A percentile compares a stretch with the other conserved stretches of the same genome.
These are phyloP conservation scores for Ogataea naganishii DNA, from an alignment of 805 yeast species.

Conservation along the genomic window DNA sequence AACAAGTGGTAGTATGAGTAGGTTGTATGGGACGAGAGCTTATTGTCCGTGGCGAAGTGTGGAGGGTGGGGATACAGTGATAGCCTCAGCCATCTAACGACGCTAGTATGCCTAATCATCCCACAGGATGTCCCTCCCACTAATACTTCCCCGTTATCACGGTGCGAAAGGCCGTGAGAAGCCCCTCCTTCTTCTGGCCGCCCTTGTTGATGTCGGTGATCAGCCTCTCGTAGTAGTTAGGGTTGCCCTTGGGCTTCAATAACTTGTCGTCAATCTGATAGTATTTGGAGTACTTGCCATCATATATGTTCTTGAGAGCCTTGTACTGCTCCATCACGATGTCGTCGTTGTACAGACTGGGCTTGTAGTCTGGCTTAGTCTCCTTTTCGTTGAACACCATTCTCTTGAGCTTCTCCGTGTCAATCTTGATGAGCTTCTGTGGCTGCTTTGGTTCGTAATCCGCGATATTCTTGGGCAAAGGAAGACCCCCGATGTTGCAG, in stretches of 20 bases:
- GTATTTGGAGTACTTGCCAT: slow-evolving; percentile 53
- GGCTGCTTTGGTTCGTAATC: slow-evolving; percentile 24
- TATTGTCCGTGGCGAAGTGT: too few species aligned
- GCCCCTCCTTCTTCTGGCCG: slow-evolving; percentile 62
- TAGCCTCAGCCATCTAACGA: too few species aligned
- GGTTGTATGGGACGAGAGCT: too few species aligned
- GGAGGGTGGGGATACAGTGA: too few species aligned
- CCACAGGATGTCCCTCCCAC: slow-evolving; percentile 1
- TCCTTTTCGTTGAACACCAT: slow-evolving; percentile 27
- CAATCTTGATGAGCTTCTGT: slow-evolving; percentile 23
- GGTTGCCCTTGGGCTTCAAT: slow-evolving; percentile 76
- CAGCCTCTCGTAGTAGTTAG: slow-evolving; percentile 65
- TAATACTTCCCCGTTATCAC: slow-evolving; percentile 64
- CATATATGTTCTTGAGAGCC: slow-evolving; percentile 47
- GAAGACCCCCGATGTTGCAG: slow-evolving; percentile 40
- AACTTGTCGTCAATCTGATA: slow-evolving; percentile 61
- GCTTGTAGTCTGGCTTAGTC: slow-evolving; percentile 30
- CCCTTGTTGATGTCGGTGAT: slow-evolving; percentile 50
- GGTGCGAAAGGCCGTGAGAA: slow-evolving; percentile 60
- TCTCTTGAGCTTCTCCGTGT: slow-evolving; percentile 28
- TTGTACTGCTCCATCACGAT: slow-evolving; percentile 43
- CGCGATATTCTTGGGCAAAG: slow-evolving; percentile 19
- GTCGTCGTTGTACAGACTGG: slow-evolving; percentile 42
- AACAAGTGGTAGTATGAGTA: too few species aligned
- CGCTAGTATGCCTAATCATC: too few species aligned